A percentile compares a stretch with the other conserved stretches of the same genome.
These are phyloP conservation scores for Onygenales sp. DNA, from an alignment of 2,329 filamentous ascomycete genomes.

Conservation along the genomic window DNA sequence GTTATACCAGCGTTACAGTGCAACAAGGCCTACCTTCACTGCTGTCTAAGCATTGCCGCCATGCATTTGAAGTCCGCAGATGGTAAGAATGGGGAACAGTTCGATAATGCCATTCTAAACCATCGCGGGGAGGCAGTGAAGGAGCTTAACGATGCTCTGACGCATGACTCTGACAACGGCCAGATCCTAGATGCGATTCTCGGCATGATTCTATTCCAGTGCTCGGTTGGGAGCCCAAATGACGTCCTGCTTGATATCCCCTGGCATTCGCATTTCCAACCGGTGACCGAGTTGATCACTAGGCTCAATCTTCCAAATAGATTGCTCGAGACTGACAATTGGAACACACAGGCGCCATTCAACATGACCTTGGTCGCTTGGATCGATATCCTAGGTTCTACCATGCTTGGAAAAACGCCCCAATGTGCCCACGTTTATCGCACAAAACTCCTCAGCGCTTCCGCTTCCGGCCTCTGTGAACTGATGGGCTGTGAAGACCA, in stretches of 20 bases:
- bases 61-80: conserved; percentile 81
- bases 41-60: conserved; percentile 85
- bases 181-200: conserved; percentile 82
- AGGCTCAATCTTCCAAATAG: conserved; percentile 69
- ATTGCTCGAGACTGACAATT: conserved; percentile 52
- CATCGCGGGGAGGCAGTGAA: conserved; percentile 79
- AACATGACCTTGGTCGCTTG: conserved; percentile 83
- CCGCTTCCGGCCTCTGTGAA: conserved; percentile 68
- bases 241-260: conserved; percentile 83
- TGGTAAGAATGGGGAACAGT: conserved; percentile 54
- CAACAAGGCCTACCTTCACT: conserved; percentile 91
- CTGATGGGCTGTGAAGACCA: conserved; percentile 96
- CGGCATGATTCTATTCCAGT: conserved; percentile 93
- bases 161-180: conserved; percentile 68
- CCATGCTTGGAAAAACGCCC: conserved; percentile 79
- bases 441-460: conserved; percentile 67
- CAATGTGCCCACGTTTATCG: conserved; percentile 92
- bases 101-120: conserved; percentile 83
- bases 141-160: conserved; percentile 70
- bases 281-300: conserved; percentile 72
- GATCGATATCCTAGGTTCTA: conserved; percentile 95
- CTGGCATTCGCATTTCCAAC: conserved; percentile 96
- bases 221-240: conserved; percentile 75
- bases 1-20: conserved; percentile 79
- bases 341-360: conserved; percentile 64